A percentile compares a stretch with the other conserved stretches of the same genome.
Evolutionary conservation across 73 alveolate genomes (phyloP).

Genomic region (Tetrahymena elliotti): DNA sequence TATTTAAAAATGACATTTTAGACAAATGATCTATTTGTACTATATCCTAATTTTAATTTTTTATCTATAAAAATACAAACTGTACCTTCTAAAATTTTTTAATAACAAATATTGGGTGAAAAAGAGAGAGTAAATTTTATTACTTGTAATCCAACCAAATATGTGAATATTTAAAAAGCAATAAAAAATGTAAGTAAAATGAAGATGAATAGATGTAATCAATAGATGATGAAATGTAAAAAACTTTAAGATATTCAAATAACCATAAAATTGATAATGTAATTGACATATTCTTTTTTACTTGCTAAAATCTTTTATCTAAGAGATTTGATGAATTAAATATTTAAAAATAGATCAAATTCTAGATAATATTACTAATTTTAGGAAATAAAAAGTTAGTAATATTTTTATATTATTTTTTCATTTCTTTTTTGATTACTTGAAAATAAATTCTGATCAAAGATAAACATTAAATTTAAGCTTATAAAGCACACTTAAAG

Average conservation of each 20-base stretch:
- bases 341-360: too few species aligned
- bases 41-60: neutral
- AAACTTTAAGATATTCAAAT: too few species aligned
- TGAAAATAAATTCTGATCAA: neutral
- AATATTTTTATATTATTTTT: too few species aligned
- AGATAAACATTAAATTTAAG: neutral
- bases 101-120: neutral
- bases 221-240: too few species aligned
- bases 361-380: neutral
- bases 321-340: neutral
- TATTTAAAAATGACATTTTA: neutral
- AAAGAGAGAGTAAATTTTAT: neutral
- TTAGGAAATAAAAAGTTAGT: neutral
- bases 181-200: too few species aligned
- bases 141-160: neutral
- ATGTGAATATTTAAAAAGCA: too few species aligned
- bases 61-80: neutral
- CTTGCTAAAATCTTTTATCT: neutral
- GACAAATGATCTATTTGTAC: neutral
- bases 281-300: neutral
- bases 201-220: neutral
- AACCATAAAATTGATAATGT: too few species aligned
- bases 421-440: neutral
- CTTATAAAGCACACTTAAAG: neutral
- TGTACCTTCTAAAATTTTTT: too few species aligned